Evolutionary conservation across 208 protist species (phyloP), one percentile per base, ranked within the genome.

Genomic region (Acanthamoeba lugdunensis): DNA sequence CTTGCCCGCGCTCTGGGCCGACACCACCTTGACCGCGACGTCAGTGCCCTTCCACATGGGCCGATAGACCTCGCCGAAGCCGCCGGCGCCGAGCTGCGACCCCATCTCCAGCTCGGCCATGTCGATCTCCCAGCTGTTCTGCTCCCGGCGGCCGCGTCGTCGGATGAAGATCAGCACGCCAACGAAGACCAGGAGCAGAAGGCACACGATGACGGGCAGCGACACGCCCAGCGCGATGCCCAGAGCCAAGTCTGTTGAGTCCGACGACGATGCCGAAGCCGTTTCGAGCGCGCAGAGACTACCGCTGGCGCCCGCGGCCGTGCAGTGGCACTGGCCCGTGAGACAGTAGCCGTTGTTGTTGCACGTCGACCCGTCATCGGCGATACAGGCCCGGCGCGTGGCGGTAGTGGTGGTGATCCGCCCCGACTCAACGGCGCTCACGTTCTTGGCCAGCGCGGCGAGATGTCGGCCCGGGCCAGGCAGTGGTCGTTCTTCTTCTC

Each of bases 121-220:
- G 63, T 91, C 85, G 54, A 91, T 91, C 79, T 87, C 79, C 79
- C 79, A 87, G 79, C 79, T 87, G 79, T 87, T 87, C 9, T 87
- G 21, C 52, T 65, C 79, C n/a, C n/a, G n/a, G 45, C 79, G 79
- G 50, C 52, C 0, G 2, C 33, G 45, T 11, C 79, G 79, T 4
- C n/a, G n/a, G n/a, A n/a, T n/a, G n/a, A n/a, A n/a, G n/a, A 87
- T 8, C 23, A 28, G 79, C 8, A 18, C 50, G n/a, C 25, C n/a
- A 63, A 0, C 48, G 63, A 30, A 50, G 23, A 87, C 21, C 79
- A 87, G 14, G 30, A 45, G 5, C 14, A 81, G 41, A 0, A 77
- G 0, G 0, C 77, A 21, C 33, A 50, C 87, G 0, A 25, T 13
- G 33, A 77, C 30, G n/a, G 87, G 87, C 2, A 92, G 61, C 56